Evolutionary conservation across 495 filamentous ascomycete species (phyloP).

Genomic region (Beverwykella pulmonaria): DNA sequence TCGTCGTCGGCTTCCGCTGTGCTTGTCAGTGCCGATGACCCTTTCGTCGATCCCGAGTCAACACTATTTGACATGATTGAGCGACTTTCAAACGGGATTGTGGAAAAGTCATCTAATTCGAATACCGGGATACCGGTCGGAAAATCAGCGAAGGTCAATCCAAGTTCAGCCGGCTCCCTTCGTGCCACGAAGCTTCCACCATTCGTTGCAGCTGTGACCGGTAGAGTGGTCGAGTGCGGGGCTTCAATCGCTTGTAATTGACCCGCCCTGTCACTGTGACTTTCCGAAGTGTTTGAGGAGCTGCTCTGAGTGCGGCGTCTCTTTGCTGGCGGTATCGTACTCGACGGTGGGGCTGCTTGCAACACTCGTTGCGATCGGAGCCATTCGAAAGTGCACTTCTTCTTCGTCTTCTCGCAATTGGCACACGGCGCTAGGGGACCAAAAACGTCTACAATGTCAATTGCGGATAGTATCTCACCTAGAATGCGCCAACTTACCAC

Average conservation of each 20-base stretch:
- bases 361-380: conserved; percentile 28
- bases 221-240: conserved; percentile 18
- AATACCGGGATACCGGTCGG: conserved; percentile 12
- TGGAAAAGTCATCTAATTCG: not conserved
- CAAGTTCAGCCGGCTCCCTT: not conserved
- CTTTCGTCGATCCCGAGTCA: not conserved
- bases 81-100: not conserved
- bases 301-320: conserved; percentile 28
- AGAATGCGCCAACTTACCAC: conserved; percentile 14
- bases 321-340: conserved; percentile 17
- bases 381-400: conserved; percentile 44
- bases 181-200: not conserved
- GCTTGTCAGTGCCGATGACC: not conserved
- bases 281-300: conserved; percentile 8
- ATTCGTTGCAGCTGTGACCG: conserved; percentile 2
- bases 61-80: not conserved
- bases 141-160: conserved; percentile 23
- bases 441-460: conserved; percentile 24
- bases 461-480: not conserved
- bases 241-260: not conserved
- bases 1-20: conserved; percentile 3
- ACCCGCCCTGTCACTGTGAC: not conserved
- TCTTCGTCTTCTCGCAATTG: conserved; percentile 44
- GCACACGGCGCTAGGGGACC: conserved; percentile 37
- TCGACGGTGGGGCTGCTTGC: conserved; percentile 21